Percentiles rank a stretch among this genome's conserved stretches.
Conservation (phyloP, 768 basidiomycete genomes). For the Tricholoma sp. region DNA sequence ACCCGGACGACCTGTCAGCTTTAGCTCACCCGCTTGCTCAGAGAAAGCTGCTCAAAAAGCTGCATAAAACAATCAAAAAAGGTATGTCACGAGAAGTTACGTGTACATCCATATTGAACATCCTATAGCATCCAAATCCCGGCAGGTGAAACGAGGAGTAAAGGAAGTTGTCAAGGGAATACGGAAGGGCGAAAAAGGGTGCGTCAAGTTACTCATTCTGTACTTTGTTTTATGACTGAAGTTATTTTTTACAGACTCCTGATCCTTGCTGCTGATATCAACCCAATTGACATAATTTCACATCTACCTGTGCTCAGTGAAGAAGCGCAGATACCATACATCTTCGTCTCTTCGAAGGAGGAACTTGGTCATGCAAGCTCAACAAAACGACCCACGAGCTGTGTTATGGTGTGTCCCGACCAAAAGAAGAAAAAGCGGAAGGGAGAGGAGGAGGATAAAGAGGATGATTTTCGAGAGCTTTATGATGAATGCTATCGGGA, state of each 20-base stretch:
- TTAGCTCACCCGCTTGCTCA: conserved; percentile 91
- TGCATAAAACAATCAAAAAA: conserved; percentile 93
- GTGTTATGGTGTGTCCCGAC: conserved; percentile 90
- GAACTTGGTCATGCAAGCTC: conserved; percentile 93
- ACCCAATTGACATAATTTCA: conserved; percentile 96
- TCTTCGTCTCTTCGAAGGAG: conserved; percentile 89
- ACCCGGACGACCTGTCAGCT: conserved; percentile 84
- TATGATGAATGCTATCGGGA: conserved; percentile 86
- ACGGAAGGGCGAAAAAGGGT: conserved; percentile 97
- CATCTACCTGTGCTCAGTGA: conserved; percentile 94
- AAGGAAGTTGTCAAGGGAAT: conserved; percentile 99
- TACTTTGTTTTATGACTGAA: neutral
- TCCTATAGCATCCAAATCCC: conserved; percentile 76
- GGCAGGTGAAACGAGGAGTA: conserved; percentile 95
- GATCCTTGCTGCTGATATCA: conserved; percentile 93
- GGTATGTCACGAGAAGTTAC: conserved; percentile 35
- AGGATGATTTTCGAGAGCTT: conserved; percentile 81
- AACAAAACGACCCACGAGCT: conserved; percentile 97
- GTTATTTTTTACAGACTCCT: conserved; percentile 52
- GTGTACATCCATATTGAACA: conserved; percentile 1
- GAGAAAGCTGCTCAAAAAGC: conserved; percentile 89
- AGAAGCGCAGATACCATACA: conserved; percentile 87
- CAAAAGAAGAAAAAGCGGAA: conserved; percentile 72
- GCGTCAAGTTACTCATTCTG: conserved; percentile 20
- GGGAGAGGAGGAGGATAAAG: conserved; percentile 56